phyloP scores from a whole-genome alignment of 106 monocot genomes.

The Apostasia shenzhenica region DNA sequence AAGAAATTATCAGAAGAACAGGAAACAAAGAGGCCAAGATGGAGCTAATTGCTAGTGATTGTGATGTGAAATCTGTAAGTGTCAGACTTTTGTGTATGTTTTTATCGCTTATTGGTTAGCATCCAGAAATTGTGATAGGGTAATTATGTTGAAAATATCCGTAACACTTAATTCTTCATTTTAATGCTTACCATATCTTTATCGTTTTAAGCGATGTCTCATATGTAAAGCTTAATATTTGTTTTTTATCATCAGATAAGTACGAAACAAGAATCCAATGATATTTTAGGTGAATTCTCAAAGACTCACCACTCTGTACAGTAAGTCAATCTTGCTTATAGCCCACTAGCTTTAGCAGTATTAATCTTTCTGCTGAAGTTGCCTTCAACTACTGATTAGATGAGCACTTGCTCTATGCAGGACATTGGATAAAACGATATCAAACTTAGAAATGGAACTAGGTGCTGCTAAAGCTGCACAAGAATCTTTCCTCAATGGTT shows the following conservation, averaged over 20 bases:
- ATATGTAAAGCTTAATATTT: conserved; percentile 5
- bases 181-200: not conserved
- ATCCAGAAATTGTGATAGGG: not conserved
- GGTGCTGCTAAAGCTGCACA: conserved; percentile 67
- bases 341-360: not conserved
- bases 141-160: no score
- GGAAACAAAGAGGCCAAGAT: conserved; percentile 42
- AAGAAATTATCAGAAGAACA: conserved; percentile 47
- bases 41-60: conserved; percentile 44
- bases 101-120: not conserved
- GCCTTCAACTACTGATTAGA: not conserved
- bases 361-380: not conserved
- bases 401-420: conserved; percentile 17
- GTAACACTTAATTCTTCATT: not conserved
- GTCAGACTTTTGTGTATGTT: not conserved
- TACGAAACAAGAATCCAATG: conserved; percentile 14
- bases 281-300: conserved; percentile 16
- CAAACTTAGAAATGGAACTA: conserved; percentile 85
- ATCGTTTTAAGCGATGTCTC: not conserved
- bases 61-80: conserved; percentile 51
- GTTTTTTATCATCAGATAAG: conserved; percentile 7
- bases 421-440: conserved; percentile 87
- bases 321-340: conserved; percentile 7
- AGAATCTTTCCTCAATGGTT: conserved; percentile 53
- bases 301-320: conserved; percentile 16